Conservation (phyloP, 306 rosid genomes). For the Neltuma alba region DNA sequence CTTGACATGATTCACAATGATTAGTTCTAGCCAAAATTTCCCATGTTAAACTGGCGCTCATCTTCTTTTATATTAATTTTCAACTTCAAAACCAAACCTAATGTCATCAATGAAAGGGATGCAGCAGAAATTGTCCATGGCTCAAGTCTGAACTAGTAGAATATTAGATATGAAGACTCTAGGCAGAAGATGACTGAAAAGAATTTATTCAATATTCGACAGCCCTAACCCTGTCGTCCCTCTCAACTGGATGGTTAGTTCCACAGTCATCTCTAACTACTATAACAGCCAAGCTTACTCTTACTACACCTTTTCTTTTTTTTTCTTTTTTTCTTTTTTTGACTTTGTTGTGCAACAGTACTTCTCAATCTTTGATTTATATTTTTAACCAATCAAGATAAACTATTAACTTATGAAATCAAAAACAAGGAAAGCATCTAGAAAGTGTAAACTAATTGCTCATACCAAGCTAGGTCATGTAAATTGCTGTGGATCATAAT, state of each 20-base stretch:
- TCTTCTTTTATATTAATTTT: background rate
- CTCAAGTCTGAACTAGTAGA: background rate
- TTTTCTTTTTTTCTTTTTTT: background rate
- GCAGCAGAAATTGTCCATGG: background rate
- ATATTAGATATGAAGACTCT: background rate
- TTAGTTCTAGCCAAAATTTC: conserved; percentile 19
- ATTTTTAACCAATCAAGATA: background rate
- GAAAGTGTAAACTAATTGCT: background rate
- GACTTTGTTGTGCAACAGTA: background rate
- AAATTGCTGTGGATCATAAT: too few relatives aligned
- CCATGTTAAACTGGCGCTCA: conserved; percentile 19
- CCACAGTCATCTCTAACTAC: background rate
- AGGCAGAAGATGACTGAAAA: background rate
- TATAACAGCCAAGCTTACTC: background rate
- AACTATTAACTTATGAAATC: background rate
- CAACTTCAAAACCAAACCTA: conserved; percentile 3
- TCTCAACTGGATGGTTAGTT: background rate
- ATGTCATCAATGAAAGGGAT: background rate
- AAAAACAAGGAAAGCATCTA: background rate
- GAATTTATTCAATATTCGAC: background rate
- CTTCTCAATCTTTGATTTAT: background rate
- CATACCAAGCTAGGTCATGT: background rate
- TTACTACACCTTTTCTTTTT: background rate
- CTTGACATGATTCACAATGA: conserved; percentile 18
- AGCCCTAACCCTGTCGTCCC: background rate